Evolutionary conservation across 345 rosid species (phyloP).

Genomic region (Salix caprea): DNA sequence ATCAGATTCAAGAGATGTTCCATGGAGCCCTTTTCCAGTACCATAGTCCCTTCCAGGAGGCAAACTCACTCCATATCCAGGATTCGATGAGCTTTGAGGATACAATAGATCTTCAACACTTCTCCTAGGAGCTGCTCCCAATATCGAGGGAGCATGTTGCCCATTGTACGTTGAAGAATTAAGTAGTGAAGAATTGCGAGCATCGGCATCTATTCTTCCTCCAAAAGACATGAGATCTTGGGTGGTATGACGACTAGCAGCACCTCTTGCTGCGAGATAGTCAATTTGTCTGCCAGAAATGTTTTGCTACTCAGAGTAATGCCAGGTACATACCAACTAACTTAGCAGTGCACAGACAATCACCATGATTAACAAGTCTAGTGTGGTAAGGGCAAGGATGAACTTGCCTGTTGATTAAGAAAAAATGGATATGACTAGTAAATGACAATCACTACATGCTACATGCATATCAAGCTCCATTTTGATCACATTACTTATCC

Average conservation of each 20-base stretch:
- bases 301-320: slow-evolving; percentile 68
- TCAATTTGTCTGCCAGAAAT: slow-evolving; percentile 95
- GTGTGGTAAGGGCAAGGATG: slow-evolving; percentile 23
- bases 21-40: slow-evolving; percentile 77
- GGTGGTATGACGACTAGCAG: slow-evolving; percentile 61
- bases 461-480: slow-evolving; percentile 13
- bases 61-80: slow-evolving; percentile 96
- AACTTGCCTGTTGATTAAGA: slow-evolving; percentile 19
- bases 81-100: slow-evolving; percentile 67
- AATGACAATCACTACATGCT: neutral
- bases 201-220: slow-evolving; percentile 74
- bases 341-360: slow-evolving; percentile 26
- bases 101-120: slow-evolving; percentile 73
- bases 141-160: slow-evolving; percentile 69
- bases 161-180: slow-evolving; percentile 62
- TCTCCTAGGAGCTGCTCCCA: slow-evolving; percentile 90
- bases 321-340: slow-evolving; percentile 34
- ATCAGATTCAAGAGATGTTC: slow-evolving; percentile 58
- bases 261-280: slow-evolving; percentile 81
- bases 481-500: slow-evolving; percentile 1
- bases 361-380: slow-evolving; percentile 17
- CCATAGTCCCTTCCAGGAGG: slow-evolving; percentile 99
- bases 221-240: slow-evolving; percentile 72
- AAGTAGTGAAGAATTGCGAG: slow-evolving; percentile 58
- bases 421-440: neutral